A percentile compares a stretch with the other conserved stretches of the same genome.
phyloP scores from a whole-genome alignment of 1,139 yeast species.

The Taphrina pruni region DNA sequence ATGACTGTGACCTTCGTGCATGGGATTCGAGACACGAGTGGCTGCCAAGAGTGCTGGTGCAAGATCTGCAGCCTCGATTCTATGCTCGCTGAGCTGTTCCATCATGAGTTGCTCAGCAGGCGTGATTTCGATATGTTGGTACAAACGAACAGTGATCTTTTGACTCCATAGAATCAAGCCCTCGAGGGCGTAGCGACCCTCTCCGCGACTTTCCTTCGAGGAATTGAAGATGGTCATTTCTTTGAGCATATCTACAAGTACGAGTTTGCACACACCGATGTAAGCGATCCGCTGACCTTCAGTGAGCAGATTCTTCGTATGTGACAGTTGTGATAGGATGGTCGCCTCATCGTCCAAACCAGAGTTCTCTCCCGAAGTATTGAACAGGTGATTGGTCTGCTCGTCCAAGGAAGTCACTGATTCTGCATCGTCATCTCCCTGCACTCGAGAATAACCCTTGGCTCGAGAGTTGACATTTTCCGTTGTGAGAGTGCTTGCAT shows the following conservation, averaged over 20 bases:
- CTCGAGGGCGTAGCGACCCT: conserved; percentile 72
- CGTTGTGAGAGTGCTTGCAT: conserved; percentile 47
- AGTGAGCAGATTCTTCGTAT: conserved; percentile 79
- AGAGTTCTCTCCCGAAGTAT: conserved; percentile 52
- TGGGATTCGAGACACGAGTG: conserved; percentile 56
- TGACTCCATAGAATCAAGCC: conserved; percentile 87
- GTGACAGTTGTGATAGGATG: conserved; percentile 67
- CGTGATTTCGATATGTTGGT: conserved; percentile 76
- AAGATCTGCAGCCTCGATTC: conserved; percentile 75
- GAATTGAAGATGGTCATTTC: conserved; percentile 68
- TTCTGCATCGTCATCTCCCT: conserved; percentile 84
- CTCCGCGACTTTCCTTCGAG: conserved; percentile 61
- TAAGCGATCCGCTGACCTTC: conserved; percentile 92
- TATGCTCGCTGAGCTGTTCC: conserved; percentile 82
- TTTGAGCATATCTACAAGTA: conserved; percentile 81
- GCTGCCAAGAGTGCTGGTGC: conserved; percentile 62
- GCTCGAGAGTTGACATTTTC: conserved; percentile 50
- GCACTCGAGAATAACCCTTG: conserved; percentile 85
- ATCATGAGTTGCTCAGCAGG: conserved; percentile 85
- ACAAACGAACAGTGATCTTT: conserved; percentile 70
- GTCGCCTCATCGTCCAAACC: conserved; percentile 54
- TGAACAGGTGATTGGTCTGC: conserved; percentile 81
- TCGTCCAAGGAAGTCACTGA: conserved; percentile 72
- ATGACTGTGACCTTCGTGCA: conserved; percentile 45
- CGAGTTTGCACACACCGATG: conserved; percentile 78